These are phyloP conservation scores for Chlorella ohadii DNA, from an alignment of 139 green algal genomes.

Conservation along the genomic window DNA sequence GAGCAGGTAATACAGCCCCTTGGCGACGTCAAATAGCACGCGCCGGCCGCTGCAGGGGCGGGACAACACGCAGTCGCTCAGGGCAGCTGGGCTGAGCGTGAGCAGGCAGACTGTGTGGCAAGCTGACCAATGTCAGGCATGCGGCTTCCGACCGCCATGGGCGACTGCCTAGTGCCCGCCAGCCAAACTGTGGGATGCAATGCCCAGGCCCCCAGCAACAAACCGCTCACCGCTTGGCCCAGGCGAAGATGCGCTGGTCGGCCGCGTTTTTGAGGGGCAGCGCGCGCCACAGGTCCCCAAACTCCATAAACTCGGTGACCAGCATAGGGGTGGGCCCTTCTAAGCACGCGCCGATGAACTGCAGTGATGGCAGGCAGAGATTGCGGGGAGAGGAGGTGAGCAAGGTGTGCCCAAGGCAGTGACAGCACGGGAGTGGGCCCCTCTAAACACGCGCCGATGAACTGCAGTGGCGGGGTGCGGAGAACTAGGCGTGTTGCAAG, in stretches of 20 bases:
- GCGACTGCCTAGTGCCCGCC: no score
- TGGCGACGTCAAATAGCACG: slow-evolving; percentile 49
- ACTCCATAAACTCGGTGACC: slow-evolving; percentile 56
- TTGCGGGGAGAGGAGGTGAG: no score
- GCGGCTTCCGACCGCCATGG: no score
- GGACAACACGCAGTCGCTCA: no score
- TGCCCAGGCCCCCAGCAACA: no score
- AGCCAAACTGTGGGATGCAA: no score
- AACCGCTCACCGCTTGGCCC: slow-evolving; percentile 36
- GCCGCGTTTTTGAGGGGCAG: slow-evolving; percentile 35
- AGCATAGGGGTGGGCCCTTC: slow-evolving; percentile 45
- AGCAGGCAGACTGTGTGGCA: no score
- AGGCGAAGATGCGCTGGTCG: slow-evolving; percentile 42
- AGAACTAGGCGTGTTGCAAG: no score
- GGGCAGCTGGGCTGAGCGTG: no score
- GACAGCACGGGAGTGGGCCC: slow-evolving; percentile 44
- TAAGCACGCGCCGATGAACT: slow-evolving; percentile 51
- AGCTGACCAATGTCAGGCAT: no score
- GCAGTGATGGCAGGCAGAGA: no score
- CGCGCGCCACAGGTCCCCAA: slow-evolving; percentile 55
- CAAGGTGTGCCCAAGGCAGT: no score
- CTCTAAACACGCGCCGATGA: slow-evolving; percentile 47
- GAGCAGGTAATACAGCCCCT: slow-evolving; percentile 49
- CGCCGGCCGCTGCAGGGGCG: slow-evolving; percentile 36
- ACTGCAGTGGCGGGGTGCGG: slow-evolving; percentile 35